Conservation (phyloP, 2,329 filamentous ascomycete species). For the Beauveria caledonica region DNA sequence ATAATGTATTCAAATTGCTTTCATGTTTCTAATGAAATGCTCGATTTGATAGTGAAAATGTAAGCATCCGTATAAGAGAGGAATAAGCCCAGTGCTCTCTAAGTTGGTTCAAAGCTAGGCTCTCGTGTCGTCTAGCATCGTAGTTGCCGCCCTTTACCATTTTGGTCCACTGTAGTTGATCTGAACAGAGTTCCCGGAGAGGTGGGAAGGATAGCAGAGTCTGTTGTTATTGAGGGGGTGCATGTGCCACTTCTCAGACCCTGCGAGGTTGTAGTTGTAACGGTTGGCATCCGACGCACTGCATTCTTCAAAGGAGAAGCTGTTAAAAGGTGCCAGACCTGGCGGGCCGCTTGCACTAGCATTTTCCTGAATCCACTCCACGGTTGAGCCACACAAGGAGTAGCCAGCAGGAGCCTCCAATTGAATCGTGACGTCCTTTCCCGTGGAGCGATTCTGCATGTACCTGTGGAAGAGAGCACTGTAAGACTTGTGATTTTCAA, state of each 20-base stretch:
- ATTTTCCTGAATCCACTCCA: not conserved
- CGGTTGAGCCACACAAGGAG: not conserved
- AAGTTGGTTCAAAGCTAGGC: too few species aligned
- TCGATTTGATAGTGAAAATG: too few species aligned
- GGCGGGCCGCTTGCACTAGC: not conserved
- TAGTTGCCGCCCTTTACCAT: not conserved
- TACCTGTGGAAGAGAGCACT: not conserved
- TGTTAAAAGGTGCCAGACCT: not conserved
- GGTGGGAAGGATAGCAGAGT: not conserved
- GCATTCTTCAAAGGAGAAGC: not conserved
- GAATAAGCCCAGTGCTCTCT: too few species aligned
- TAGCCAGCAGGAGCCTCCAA: not conserved
- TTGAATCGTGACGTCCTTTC: not conserved
- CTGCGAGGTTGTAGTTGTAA: not conserved
- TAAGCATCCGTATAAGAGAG: too few species aligned
- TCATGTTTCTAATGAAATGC: too few species aligned
- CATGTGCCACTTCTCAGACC: not conserved
- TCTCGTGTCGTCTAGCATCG: not conserved
- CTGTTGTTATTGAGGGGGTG: not conserved
- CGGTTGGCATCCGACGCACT: not conserved
- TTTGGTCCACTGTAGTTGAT: not conserved
- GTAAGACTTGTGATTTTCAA: not conserved
- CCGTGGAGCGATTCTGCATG: not conserved
- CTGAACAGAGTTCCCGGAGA: not conserved
- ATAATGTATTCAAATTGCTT: too few species aligned